Percentiles rank a stretch among this genome's conserved stretches.
Conservation (phyloP, 495 filamentous ascomycete genomes). For the Trichoderma asperelloides region DNA sequence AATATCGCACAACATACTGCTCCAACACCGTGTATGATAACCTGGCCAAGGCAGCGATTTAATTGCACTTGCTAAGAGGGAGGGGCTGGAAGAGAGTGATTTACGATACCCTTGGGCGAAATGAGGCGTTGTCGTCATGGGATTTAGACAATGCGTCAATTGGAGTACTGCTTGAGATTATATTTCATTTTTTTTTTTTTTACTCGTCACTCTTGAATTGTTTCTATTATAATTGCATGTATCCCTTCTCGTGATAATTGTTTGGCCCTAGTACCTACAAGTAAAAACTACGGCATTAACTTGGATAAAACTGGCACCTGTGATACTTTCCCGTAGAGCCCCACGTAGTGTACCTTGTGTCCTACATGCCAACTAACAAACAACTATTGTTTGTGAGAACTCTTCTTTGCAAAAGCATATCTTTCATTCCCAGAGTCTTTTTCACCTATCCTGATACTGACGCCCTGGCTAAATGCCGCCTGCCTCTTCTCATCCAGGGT, state of each 20-base stretch:
- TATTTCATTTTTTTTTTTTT: not conserved
- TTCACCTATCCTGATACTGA: not conserved
- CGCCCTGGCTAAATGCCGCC: not conserved
- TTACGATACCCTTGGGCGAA: conserved; percentile 6
- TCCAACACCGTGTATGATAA: too few relatives aligned
- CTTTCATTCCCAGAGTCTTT: not conserved
- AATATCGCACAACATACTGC: not conserved
- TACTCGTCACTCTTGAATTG: not conserved
- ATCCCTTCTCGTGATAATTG: too few relatives aligned
- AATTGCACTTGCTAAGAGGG: not conserved
- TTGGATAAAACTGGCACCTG: not conserved
- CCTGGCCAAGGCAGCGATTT: not conserved
- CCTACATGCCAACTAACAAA: not conserved
- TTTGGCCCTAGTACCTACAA: too few relatives aligned
- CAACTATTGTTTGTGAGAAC: not conserved
- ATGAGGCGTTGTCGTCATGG: conserved; percentile 1
- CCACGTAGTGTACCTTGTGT: too few relatives aligned
- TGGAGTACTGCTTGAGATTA: not conserved
- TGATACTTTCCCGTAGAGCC: not conserved
- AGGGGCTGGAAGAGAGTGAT: not conserved
- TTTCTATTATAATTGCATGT: not conserved
- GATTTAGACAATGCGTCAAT: not conserved
- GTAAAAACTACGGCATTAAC: too few relatives aligned
- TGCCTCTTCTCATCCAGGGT: not conserved
- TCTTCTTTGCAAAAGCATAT: not conserved